Conservation (phyloP, 2,329 filamentous ascomycete genomes). For the Xylariales sp. region DNA sequence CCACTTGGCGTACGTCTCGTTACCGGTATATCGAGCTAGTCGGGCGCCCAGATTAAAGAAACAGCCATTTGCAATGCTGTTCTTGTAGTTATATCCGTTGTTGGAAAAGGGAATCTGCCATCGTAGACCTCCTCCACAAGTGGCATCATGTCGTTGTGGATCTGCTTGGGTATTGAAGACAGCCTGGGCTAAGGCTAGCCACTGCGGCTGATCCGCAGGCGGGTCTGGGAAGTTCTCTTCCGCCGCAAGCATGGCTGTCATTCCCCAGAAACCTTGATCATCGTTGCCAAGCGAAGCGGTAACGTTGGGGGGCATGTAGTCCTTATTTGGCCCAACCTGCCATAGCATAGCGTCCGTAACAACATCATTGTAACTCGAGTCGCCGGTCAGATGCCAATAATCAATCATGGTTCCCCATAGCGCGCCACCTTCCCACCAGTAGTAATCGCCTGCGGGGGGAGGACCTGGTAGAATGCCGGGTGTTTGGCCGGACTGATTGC, state of each 20-base stretch:
- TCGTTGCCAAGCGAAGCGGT: conserved; percentile 44
- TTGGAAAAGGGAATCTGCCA: conserved; percentile 65
- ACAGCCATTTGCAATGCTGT: conserved; percentile 41
- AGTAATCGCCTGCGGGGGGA: conserved; percentile 28
- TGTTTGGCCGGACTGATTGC: conserved; percentile 26
- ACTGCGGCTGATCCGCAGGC: conserved; percentile 44
- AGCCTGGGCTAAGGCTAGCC: conserved; percentile 60
- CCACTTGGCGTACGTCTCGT: conserved; percentile 59
- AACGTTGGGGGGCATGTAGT: conserved; percentile 44
- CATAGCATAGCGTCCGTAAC: conserved; percentile 39
- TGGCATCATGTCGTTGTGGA: conserved; percentile 51
- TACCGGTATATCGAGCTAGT: conserved; percentile 58
- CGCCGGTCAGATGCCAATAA: conserved; percentile 49
- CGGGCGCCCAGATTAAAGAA: conserved; percentile 51
- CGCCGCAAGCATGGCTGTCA: conserved; percentile 58
- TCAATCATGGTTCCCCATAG: conserved; percentile 29
- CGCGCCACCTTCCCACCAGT: conserved; percentile 31
- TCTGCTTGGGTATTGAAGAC: conserved; percentile 60
- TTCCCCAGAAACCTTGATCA: conserved; percentile 60
- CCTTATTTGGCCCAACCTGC: conserved; percentile 39
- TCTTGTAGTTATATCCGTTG: conserved; percentile 41
- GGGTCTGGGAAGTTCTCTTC: conserved; percentile 59
- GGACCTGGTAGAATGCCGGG: conserved; percentile 28
- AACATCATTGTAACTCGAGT: conserved; percentile 45
- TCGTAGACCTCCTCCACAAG: conserved; percentile 58